Conservation (phyloP, 305 asterid genomes). For the Solanum aculeatissimum region DNA sequence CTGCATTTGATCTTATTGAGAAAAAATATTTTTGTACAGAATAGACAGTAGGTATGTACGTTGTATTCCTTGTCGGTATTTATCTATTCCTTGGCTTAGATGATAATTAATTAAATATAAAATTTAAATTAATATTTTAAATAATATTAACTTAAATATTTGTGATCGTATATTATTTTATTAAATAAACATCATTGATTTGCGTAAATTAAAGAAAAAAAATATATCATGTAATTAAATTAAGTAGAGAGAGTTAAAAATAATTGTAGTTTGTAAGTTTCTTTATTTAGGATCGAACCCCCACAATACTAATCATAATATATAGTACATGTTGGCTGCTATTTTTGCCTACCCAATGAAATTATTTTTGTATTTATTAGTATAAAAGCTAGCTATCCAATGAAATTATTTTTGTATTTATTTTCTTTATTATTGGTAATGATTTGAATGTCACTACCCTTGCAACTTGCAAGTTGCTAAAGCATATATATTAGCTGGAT, state of each 20-base stretch:
- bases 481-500: constrained; percentile 8
- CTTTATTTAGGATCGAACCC: too few species aligned
- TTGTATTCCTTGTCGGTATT: background rate
- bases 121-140: background rate
- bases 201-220: background rate
- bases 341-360: background rate
- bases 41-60: background rate
- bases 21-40: background rate
- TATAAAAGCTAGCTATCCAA: background rate
- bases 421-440: background rate
- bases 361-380: background rate
- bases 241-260: background rate
- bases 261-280: background rate
- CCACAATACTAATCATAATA: background rate
- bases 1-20: background rate
- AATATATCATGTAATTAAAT: background rate
- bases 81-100: background rate
- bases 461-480: background rate
- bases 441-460: background rate
- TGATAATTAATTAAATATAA: background rate
- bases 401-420: background rate
- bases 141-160: background rate
- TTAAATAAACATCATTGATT: background rate
- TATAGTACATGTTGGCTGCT: background rate
- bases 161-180: background rate